Conservation (phyloP, 176 grass and related monocot species). For the Oryza australiensis region DNA sequence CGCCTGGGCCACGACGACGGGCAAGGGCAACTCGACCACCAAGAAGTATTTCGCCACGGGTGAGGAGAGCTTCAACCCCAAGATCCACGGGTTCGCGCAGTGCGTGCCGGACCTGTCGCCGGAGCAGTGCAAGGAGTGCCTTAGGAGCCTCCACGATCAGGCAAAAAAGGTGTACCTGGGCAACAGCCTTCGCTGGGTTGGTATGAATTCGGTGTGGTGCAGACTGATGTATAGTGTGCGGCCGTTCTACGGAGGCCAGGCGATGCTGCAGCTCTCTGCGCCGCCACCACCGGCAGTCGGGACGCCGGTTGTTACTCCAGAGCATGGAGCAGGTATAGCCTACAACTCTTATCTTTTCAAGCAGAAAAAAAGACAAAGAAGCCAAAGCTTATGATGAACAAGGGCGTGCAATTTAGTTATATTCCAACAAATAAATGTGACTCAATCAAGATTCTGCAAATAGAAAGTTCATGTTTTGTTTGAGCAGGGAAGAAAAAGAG, state of each 20-base stretch:
- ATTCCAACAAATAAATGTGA: not conserved
- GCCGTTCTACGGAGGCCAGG: not conserved
- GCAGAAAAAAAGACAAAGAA: not conserved
- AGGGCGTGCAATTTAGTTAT: not conserved
- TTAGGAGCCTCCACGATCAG: not conserved
- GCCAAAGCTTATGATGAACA: no score
- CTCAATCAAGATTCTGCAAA: not conserved
- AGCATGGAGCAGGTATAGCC: not conserved
- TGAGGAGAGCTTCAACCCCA: slow-evolving; percentile 28
- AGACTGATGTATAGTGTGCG: not conserved
- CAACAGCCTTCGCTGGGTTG: not conserved
- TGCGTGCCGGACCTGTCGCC: slow-evolving; percentile 32
- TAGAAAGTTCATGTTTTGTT: not conserved
- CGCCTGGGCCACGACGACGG: not conserved
- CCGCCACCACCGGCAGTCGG: not conserved
- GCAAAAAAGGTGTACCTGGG: not conserved
- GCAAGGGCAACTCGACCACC: not conserved
- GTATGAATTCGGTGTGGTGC: not conserved
- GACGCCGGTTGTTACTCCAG: not conserved
- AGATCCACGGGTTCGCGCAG: slow-evolving; percentile 45
- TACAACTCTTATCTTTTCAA: not conserved
- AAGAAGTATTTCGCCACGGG: slow-evolving; percentile 39
- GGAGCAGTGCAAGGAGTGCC: slow-evolving; percentile 26
- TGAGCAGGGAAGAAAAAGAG: slow-evolving; percentile 13
- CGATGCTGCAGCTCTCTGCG: slow-evolving; percentile 22